These are phyloP conservation scores for Scheffersomyces segobiensis DNA, from an alignment of 1,139 yeast genomes.

Conservation along the genomic window DNA sequence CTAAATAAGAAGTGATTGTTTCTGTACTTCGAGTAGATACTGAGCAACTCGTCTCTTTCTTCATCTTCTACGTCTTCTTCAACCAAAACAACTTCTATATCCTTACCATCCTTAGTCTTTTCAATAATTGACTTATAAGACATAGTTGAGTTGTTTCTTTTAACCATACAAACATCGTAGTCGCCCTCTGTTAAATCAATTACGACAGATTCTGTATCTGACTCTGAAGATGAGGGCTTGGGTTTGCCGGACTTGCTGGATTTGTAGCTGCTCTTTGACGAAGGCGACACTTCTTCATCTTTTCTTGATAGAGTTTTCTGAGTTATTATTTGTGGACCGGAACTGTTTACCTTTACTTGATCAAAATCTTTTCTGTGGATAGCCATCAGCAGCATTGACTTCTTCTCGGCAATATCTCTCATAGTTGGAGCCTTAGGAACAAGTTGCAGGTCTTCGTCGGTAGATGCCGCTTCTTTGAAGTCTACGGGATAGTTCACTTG, in stretches of 20 bases:
- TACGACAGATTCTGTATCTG: conserved; percentile 39
- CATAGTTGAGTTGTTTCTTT: conserved; percentile 34
- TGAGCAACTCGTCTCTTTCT: conserved; percentile 35
- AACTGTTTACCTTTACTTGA: not conserved
- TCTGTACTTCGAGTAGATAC: conserved; percentile 48
- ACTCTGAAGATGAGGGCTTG: conserved; percentile 17
- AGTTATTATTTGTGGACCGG: not conserved
- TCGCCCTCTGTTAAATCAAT: conserved; percentile 47
- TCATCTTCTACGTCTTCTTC: conserved; percentile 37
- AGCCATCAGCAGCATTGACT: conserved; percentile 9
- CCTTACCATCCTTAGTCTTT: conserved; percentile 39
- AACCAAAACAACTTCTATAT: conserved; percentile 47
- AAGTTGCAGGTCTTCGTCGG: not conserved
- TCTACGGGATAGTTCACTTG: conserved; percentile 42
- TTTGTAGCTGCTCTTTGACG: conserved; percentile 30
- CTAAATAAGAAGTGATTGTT: conserved; percentile 29
- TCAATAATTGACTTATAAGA: conserved; percentile 45
- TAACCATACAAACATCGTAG: conserved; percentile 37
- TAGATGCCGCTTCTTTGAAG: conserved; percentile 34
- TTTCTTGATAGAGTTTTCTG: not conserved
- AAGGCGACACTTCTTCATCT: conserved; percentile 7
- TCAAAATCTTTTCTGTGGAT: not conserved
- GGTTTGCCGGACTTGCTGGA: conserved; percentile 29
- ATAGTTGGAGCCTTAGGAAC: not conserved
- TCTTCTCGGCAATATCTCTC: not conserved